A percentile compares a stretch with the other conserved stretches of the same genome.
These are phyloP conservation scores for Lentinus brumalis DNA, from an alignment of 768 basidiomycete species.

Conservation along the genomic window DNA sequence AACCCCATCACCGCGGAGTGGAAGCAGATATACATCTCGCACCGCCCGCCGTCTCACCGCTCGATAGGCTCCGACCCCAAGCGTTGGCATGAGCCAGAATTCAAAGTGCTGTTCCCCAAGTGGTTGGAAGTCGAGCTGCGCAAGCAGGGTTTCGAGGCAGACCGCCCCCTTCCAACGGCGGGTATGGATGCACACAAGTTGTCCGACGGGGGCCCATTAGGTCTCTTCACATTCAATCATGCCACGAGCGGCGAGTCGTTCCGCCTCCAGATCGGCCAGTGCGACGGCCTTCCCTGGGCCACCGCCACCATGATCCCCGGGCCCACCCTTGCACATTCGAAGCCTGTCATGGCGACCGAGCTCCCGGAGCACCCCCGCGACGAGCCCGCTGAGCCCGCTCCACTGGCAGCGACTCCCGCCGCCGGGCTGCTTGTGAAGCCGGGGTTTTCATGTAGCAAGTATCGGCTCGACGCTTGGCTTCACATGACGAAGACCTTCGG, in stretches of 20 bases:
- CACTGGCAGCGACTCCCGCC: neutral
- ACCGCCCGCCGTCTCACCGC: slow-evolving; percentile 12
- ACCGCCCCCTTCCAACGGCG: neutral
- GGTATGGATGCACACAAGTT: neutral
- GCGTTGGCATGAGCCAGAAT: neutral
- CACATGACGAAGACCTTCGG: slow-evolving; percentile 7
- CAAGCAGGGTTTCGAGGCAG: slow-evolving; percentile 10
- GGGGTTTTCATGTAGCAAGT: neutral
- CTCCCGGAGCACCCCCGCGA: too few species aligned
- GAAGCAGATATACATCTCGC: slow-evolving; percentile 15
- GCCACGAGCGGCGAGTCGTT: neutral
- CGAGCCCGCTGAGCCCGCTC: neutral
- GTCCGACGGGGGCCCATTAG: neutral
- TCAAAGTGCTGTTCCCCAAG: slow-evolving; percentile 11
- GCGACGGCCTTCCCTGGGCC: slow-evolving; percentile 4
- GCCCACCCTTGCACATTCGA: neutral
- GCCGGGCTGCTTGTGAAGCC: neutral
- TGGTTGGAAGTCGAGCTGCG: slow-evolving; percentile 14
- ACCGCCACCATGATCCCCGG: neutral
- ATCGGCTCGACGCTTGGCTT: neutral
- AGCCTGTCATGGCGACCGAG: too few species aligned
- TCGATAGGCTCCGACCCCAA: neutral
- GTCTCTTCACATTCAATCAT: slow-evolving; percentile 5
- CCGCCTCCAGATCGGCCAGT: slow-evolving; percentile 9
- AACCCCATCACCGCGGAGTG: slow-evolving; percentile 10